A percentile compares a stretch with the other conserved stretches of the same genome.
Conservation (phyloP, 2,329 filamentous ascomycete species). For the Sclerotinia spermophila region DNA sequence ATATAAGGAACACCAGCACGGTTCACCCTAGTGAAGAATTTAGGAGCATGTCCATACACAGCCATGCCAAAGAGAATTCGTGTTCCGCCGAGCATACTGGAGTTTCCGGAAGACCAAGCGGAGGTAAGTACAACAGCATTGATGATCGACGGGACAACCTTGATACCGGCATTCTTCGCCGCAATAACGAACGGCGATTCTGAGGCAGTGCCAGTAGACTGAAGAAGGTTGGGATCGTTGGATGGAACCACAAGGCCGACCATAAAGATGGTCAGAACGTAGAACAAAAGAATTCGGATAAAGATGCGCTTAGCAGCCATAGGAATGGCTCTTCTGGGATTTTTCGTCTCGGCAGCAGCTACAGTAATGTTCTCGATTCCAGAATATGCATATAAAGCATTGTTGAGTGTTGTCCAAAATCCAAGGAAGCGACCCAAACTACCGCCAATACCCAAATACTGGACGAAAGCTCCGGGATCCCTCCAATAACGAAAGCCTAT, state of each 20-base stretch:
- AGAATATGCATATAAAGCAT: conserved; percentile 46
- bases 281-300: conserved; percentile 54
- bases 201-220: conserved; percentile 46
- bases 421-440: conserved; percentile 57
- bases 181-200: conserved; percentile 68
- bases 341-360: conserved; percentile 52
- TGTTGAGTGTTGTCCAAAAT: conserved; percentile 43
- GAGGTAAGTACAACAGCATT: conserved; percentile 74
- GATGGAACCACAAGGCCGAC: conserved; percentile 56
- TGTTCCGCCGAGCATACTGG: conserved; percentile 57
- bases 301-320: conserved; percentile 50
- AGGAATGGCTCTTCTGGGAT: conserved; percentile 51
- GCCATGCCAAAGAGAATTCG: conserved; percentile 58
- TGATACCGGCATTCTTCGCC: conserved; percentile 62
- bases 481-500: conserved; percentile 53
- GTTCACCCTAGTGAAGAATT: conserved; percentile 51
- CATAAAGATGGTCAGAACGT: conserved; percentile 43
- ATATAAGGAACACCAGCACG: conserved; percentile 54
- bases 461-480: conserved; percentile 62
- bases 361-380: conserved; percentile 51
- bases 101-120: conserved; percentile 66
- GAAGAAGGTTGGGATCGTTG: conserved; percentile 47
- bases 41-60: conserved; percentile 50
- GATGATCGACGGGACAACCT: conserved; percentile 65
- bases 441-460: conserved; percentile 54